phyloP scores from a whole-genome alignment of 2,329 filamentous ascomycete species.

The Pleurostoma richardsiae region DNA sequence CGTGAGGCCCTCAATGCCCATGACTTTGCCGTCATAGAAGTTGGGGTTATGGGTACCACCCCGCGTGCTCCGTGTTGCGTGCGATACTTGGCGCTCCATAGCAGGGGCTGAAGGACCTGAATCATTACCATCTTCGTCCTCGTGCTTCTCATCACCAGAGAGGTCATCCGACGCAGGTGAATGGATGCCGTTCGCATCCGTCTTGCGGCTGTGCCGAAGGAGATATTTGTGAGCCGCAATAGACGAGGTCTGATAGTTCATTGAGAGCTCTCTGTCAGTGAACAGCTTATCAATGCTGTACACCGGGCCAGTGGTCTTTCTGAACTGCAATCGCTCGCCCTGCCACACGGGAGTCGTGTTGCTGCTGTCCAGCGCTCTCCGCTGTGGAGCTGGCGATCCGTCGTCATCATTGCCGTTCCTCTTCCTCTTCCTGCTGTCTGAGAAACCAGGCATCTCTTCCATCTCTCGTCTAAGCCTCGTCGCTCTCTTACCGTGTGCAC shows the following conservation, averaged over 20 bases:
- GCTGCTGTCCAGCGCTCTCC: slow-evolving; percentile 49
- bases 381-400: slow-evolving; percentile 55
- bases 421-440: slow-evolving; percentile 59
- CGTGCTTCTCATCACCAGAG: slow-evolving; percentile 45
- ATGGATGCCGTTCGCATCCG: slow-evolving; percentile 42
- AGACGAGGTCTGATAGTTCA: slow-evolving; percentile 60
- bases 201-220: slow-evolving; percentile 48
- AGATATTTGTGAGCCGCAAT: slow-evolving; percentile 59
- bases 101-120: slow-evolving; percentile 41
- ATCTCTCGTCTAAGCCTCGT: slow-evolving; percentile 56
- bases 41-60: slow-evolving; percentile 46
- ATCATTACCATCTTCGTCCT: slow-evolving; percentile 42
- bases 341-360: slow-evolving; percentile 59
- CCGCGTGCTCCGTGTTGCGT: slow-evolving; percentile 59
- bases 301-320: slow-evolving; percentile 53
- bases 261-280: slow-evolving; percentile 62
- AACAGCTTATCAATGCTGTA: slow-evolving; percentile 68
- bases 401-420: slow-evolving; percentile 56
- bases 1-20: slow-evolving; percentile 55
- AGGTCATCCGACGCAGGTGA: slow-evolving; percentile 50
- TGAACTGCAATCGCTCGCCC: slow-evolving; percentile 49
- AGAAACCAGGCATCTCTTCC: slow-evolving; percentile 51
- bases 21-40: slow-evolving; percentile 51
- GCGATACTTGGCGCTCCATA: slow-evolving; percentile 61
- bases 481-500: slow-evolving; percentile 57